These are phyloP conservation scores for Boletus vinaceobasis DNA, from an alignment of 768 basidiomycete species.

Conservation along the genomic window DNA sequence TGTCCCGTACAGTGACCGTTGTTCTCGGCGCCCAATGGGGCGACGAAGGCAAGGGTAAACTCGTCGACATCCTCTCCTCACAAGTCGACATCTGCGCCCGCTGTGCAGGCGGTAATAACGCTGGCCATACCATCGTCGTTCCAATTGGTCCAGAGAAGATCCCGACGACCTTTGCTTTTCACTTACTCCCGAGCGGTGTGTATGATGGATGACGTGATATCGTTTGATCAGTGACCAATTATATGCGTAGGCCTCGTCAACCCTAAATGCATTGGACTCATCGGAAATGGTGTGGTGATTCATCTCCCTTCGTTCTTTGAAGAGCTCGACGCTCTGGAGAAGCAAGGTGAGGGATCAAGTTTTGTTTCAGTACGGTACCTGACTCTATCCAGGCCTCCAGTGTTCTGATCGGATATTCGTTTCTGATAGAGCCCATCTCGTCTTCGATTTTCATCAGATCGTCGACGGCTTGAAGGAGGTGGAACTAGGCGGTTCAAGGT, in stretches of 20 bases:
- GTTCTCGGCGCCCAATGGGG: conserved; percentile 91
- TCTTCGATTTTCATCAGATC: conserved; percentile 99
- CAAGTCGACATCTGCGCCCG: conserved; percentile 90
- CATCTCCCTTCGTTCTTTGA: conserved; percentile 93
- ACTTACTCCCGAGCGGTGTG: conserved; percentile 87
- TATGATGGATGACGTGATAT: background rate
- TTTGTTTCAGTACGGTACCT: background rate
- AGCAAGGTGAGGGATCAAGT: conserved; percentile 57
- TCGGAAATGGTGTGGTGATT: conserved; percentile 95
- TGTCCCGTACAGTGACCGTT: conserved; percentile 48
- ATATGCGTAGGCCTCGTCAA: conserved; percentile 18
- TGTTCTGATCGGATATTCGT: conserved; percentile 84
- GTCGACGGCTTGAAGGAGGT: conserved; percentile 98
- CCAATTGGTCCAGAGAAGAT: conserved; percentile 63
- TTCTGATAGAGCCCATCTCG: conserved; percentile 94
- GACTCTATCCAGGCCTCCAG: conserved; percentile 60
- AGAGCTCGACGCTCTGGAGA: conserved; percentile 83
- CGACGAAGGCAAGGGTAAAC: conserved; percentile 92
- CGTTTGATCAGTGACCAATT: background rate
- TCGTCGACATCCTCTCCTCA: conserved; percentile 93
- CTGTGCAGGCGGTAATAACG: conserved; percentile 98
- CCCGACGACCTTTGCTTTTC: conserved; percentile 90
- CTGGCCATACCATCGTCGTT: conserved; percentile 96
- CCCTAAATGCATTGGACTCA: conserved; percentile 72
- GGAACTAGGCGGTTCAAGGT: conserved; percentile 89